Evolutionary conservation across 2,329 filamentous ascomycete species (phyloP).

Genomic region (Ophiocordyceps camponoti-leonardi): DNA sequence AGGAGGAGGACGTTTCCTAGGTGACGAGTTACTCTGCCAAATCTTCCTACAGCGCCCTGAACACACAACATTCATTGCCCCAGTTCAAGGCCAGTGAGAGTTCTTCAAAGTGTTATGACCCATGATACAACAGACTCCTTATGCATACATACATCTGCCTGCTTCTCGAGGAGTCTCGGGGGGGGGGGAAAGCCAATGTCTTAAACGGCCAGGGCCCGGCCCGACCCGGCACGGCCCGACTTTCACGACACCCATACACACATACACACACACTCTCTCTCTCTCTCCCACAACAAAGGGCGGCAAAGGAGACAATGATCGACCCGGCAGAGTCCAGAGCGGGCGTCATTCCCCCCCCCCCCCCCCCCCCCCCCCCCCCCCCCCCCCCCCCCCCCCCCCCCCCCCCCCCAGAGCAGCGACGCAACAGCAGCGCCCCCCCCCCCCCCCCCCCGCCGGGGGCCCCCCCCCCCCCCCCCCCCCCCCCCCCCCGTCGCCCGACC

Average conservation of each 20-base stretch:
- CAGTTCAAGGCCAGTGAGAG: too few relatives aligned
- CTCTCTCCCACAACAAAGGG: not conserved
- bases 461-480: too few relatives aligned
- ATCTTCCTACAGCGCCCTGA: not conserved
- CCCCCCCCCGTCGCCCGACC: not conserved
- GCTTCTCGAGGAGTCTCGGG: not conserved
- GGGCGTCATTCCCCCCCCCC: not conserved
- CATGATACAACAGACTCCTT: not conserved
- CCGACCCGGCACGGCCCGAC: not conserved
- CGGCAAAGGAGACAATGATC: not conserved
- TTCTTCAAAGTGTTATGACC: too few relatives aligned
- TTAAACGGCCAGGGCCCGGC: not conserved
- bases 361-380: too few relatives aligned
- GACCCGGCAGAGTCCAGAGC: not conserved
- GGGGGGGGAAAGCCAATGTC: not conserved
- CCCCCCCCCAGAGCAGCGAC: too few relatives aligned
- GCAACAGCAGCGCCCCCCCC: too few relatives aligned
- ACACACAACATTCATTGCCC: not conserved
- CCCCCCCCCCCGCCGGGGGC: too few relatives aligned
- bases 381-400: too few relatives aligned
- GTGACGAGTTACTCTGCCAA: too few relatives aligned
- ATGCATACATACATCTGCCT: too few relatives aligned
- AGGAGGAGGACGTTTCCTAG: too few relatives aligned
- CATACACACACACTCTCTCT: too few relatives aligned
- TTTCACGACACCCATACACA: not conserved